Base-by-base conservation (phyloP, 345 rosid genomes). In the Eucalyptus microcorys region DNA sequence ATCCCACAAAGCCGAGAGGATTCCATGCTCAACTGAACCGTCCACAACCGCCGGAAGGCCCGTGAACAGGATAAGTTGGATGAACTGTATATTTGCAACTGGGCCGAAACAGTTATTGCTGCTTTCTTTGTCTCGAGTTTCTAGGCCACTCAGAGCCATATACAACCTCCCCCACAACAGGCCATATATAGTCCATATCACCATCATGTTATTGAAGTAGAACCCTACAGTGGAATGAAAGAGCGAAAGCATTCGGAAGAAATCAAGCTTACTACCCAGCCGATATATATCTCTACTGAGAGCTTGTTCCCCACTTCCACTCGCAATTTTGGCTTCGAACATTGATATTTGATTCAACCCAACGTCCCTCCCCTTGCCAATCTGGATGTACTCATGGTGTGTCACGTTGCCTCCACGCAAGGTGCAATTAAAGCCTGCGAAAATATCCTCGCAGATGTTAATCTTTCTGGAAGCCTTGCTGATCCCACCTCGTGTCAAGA, bases 31-130 rank as follows among this genome's bases (percentile, higher is more conserved):
- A 45, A 92, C 90, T 79, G 94, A 88, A 86, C 87, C 88, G 85
- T 92, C 94, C 22, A 92, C 91, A 19, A 92, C 91, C 88, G 90
- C 90, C 3, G 94, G 94, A 81, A 92, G 91, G 66, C 92, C 93
- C 7, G 93, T 92, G 89, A 91, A 92, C 26, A 90, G 88, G 15
- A 92, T 90, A 7, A 92, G 92, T 76, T 92, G 93, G n/a, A 87
- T 57, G 37, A 87, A 40, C 52, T 87, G 88, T 27, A 87, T 19
- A 43, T 42, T 61, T 27, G 2, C 49, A 49, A 32, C 80, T 1
- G 84, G 81, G 1, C 81, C 16, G 9, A 87, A 47, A 4, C 0
- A 68, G 26, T 66, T 57, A 2, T 12, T 64, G 37, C 19, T 32
- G 30, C 30, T 86, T 48, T 4, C 55, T 14, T 26, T 0, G 21